These are phyloP conservation scores for Colletotrichum tropicale DNA, from an alignment of 2,329 filamentous ascomycete species.

Conservation along the genomic window DNA sequence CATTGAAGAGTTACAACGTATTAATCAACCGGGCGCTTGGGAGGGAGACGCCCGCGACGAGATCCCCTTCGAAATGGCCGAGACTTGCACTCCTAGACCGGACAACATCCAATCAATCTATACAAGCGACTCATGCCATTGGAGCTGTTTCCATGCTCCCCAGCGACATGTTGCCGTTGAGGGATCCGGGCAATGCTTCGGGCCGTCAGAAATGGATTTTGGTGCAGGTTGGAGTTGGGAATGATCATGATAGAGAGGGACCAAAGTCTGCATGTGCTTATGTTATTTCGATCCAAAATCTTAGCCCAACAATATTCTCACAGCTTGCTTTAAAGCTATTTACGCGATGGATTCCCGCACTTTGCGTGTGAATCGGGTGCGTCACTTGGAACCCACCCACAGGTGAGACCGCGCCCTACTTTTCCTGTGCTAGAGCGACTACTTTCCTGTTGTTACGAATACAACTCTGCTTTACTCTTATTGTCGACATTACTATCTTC, in stretches of 20 bases:
- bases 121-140: neutral
- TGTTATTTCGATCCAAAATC: rapidly evolving
- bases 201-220: neutral
- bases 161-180: neutral
- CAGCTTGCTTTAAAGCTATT: neutral
- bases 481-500: too few relatives aligned
- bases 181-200: rapidly evolving
- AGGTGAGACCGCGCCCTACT: too few relatives aligned
- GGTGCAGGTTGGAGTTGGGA: neutral
- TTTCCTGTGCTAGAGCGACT: too few relatives aligned
- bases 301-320: rapidly evolving
- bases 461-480: neutral
- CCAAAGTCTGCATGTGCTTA: neutral
- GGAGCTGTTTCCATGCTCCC: neutral
- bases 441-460: too few relatives aligned
- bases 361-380: rapidly evolving
- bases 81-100: rapidly evolving
- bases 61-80: neutral
- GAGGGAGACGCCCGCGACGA: neutral
- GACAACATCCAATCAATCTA: neutral
- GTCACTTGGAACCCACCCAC: neutral
- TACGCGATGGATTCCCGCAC: rapidly evolving
- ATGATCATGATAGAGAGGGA: rapidly evolving
- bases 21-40: neutral
- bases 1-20: neutral